Conservation (phyloP, 495 filamentous ascomycete species). For the Tuber aestivum region DNA sequence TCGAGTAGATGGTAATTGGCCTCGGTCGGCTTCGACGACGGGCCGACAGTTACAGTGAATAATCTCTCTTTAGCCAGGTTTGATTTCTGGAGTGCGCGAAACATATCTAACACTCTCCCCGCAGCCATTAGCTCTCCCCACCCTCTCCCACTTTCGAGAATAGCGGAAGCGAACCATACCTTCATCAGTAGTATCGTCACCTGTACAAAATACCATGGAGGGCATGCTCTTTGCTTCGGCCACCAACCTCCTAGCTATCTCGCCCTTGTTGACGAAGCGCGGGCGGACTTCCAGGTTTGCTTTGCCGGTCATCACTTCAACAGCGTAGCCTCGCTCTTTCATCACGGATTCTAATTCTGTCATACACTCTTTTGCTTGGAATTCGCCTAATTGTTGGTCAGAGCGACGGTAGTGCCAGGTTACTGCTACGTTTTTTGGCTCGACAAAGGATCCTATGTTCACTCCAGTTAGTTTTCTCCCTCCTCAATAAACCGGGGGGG, state of each 20-base stretch:
- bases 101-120: constrained; percentile 50
- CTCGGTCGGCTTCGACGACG: constrained; percentile 76
- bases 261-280: constrained; percentile 93
- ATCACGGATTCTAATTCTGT: constrained; percentile 52
- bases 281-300: constrained; percentile 94
- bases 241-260: constrained; percentile 75
- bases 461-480: not conserved
- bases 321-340: constrained; percentile 53
- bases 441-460: constrained; percentile 70
- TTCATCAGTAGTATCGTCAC: constrained; percentile 96
- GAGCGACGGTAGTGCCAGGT: constrained; percentile 96
- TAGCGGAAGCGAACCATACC: constrained; percentile 51
- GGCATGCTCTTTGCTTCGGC: constrained; percentile 50
- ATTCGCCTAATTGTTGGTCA: constrained; percentile 71
- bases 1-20: constrained; percentile 84
- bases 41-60: constrained; percentile 83
- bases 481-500: not conserved
- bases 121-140: constrained; percentile 7
- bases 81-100: constrained; percentile 38
- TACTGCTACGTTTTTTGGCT: constrained; percentile 81
- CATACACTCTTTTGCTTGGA: constrained; percentile 69
- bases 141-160: not conserved
- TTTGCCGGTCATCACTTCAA: constrained; percentile 93
- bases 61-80: constrained; percentile 44
- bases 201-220: constrained; percentile 80